Conservation (phyloP, 768 basidiomycete genomes). For the Roridomyces roridus region DNA sequence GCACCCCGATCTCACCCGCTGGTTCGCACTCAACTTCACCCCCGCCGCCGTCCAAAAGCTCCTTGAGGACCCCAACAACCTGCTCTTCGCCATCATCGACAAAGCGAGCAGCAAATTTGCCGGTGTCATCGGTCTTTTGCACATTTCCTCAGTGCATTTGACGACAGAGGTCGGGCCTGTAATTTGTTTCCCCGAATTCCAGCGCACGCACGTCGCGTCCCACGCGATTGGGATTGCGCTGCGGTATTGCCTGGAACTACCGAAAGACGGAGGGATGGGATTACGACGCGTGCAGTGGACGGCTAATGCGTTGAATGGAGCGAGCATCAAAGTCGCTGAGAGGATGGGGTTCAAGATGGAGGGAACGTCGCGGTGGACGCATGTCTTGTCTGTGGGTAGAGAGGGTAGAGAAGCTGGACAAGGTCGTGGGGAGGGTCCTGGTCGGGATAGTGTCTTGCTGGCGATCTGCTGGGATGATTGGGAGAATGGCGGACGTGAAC, state of each 20-base stretch:
- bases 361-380: slow-evolving; percentile 45
- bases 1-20: slow-evolving; percentile 34
- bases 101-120: slow-evolving; percentile 38
- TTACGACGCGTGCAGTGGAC: slow-evolving; percentile 57
- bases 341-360: slow-evolving; percentile 55
- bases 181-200: slow-evolving; percentile 47
- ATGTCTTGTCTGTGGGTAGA: slow-evolving; percentile 38
- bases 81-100: slow-evolving; percentile 43
- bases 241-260: slow-evolving; percentile 34
- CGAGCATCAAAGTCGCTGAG: slow-evolving; percentile 46
- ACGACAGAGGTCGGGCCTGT: slow-evolving; percentile 45
- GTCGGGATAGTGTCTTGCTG: slow-evolving; percentile 39
- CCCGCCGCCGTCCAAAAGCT: slow-evolving; percentile 15
- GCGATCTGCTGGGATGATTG: slow-evolving; percentile 52
- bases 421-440: slow-evolving; percentile 30
- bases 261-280: slow-evolving; percentile 39
- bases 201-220: slow-evolving; percentile 48
- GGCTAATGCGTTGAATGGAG: slow-evolving; percentile 42
- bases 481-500: slow-evolving; percentile 40
- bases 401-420: slow-evolving; percentile 30
- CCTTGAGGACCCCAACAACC: slow-evolving; percentile 19
- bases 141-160: slow-evolving; percentile 34
- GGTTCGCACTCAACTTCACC: slow-evolving; percentile 36
- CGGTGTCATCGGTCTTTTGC: slow-evolving; percentile 45
- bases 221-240: slow-evolving; percentile 41